These are phyloP conservation scores for Pichia kluyveri DNA, from an alignment of 805 yeast species.

Conservation along the genomic window DNA sequence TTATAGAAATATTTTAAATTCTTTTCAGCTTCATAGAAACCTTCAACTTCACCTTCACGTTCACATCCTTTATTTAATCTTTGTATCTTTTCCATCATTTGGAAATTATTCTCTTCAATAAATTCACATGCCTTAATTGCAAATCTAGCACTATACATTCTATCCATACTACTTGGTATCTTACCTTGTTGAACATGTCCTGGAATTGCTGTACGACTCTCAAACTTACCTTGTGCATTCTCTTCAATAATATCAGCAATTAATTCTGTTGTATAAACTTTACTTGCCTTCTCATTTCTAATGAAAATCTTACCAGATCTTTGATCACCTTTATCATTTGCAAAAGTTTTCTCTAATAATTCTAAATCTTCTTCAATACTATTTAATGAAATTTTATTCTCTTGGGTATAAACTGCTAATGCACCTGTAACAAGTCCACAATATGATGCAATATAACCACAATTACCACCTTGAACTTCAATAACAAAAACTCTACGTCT, in stretches of 20 bases:
- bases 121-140: constrained; percentile 87
- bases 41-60: constrained; percentile 9
- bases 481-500: constrained; percentile 92
- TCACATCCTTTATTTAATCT: constrained; percentile 14
- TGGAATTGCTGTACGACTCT: constrained; percentile 90
- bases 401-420: constrained; percentile 85
- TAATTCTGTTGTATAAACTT: constrained; percentile 71
- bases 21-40: constrained; percentile 19
- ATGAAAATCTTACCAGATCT: constrained; percentile 81
- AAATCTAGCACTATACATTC: constrained; percentile 81
- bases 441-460: constrained; percentile 86
- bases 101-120: constrained; percentile 46
- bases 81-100: constrained; percentile 9
- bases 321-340: constrained; percentile 65
- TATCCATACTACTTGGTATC: constrained; percentile 87
- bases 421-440: constrained; percentile 87
- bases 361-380: constrained; percentile 71
- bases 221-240: constrained; percentile 59
- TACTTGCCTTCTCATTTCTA: constrained; percentile 76
- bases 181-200: constrained; percentile 99
- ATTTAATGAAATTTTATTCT: constrained; percentile 59
- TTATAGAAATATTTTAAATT: constrained; percentile 43
- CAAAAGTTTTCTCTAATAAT: constrained; percentile 57
- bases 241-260: constrained; percentile 80
- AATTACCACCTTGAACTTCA: constrained; percentile 97